Conservation (phyloP, 176 grass and related monocot species). For the Oryza glaberrima region DNA sequence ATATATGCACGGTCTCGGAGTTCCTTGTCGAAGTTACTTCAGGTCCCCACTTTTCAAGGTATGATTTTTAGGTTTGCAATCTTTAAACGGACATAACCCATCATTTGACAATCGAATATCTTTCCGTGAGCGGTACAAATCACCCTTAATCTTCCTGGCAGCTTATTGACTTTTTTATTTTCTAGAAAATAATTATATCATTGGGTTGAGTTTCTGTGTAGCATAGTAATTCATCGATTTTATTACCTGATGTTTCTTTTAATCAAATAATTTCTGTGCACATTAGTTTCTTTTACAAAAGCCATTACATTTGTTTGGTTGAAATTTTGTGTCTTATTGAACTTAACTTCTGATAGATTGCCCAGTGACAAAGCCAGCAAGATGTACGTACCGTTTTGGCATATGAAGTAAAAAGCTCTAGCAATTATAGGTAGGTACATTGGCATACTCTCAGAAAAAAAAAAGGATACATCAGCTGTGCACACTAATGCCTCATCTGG, state of each 20-base stretch:
- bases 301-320: neutral
- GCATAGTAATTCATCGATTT: neutral
- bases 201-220: neutral
- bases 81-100: neutral
- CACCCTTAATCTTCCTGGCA: neutral
- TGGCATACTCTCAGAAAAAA: neutral
- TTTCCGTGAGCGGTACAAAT: neutral
- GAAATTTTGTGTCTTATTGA: neutral
- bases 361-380: neutral
- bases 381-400: neutral
- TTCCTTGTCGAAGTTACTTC: conserved; percentile 82
- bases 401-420: conserved; percentile 14
- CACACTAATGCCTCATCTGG: neutral
- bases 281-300: conserved; percentile 1
- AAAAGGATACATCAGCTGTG: neutral
- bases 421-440: neutral
- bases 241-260: neutral
- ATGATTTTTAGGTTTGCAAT: conserved; percentile 29
- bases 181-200: neutral
- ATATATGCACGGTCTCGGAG: conserved; percentile 66
- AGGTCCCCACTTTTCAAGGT: conserved; percentile 98
- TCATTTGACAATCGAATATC: conserved; percentile 23
- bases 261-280: neutral
- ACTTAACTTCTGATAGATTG: conserved; percentile 14
- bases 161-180: neutral